These are phyloP conservation scores for Termitomyces sp. DNA, from an alignment of 768 basidiomycete genomes.

Conservation along the genomic window DNA sequence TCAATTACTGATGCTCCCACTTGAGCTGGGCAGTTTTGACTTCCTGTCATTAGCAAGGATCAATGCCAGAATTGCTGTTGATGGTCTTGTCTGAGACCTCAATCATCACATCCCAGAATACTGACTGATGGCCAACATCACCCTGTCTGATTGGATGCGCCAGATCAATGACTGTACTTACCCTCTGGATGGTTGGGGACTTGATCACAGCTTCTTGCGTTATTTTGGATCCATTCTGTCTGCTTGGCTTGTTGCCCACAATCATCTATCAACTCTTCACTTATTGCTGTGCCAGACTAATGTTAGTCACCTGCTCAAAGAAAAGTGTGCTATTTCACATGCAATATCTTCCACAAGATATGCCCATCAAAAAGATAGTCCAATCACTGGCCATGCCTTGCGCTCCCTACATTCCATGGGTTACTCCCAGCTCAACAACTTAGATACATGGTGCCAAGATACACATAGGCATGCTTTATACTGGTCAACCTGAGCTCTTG, in stretches of 20 bases:
- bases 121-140: slow-evolving; percentile 12
- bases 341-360: no score
- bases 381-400: no score
- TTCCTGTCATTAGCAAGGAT: slow-evolving; percentile 16
- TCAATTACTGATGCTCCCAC: slow-evolving; percentile 3
- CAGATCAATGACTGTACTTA: slow-evolving; percentile 1
- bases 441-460: no score
- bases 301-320: neutral
- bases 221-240: slow-evolving; percentile 4
- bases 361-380: neutral
- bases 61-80: slow-evolving; percentile 13
- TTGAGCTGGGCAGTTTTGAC: slow-evolving; percentile 15
- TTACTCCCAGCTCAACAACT: no score
- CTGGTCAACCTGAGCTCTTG: no score
- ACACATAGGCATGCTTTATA: no score
- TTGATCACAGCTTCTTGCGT: slow-evolving; percentile 1
- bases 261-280: neutral
- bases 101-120: slow-evolving; percentile 19
- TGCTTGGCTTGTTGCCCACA: slow-evolving; percentile 12
- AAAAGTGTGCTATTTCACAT: neutral
- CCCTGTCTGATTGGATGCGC: slow-evolving; percentile 15
- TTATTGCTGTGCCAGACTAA: slow-evolving; percentile 5
- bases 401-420: no score
- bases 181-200: slow-evolving; percentile 3
- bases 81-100: slow-evolving; percentile 18